Conservation (phyloP, 768 basidiomycete species). For the Pleurotus ostreatus region DNA sequence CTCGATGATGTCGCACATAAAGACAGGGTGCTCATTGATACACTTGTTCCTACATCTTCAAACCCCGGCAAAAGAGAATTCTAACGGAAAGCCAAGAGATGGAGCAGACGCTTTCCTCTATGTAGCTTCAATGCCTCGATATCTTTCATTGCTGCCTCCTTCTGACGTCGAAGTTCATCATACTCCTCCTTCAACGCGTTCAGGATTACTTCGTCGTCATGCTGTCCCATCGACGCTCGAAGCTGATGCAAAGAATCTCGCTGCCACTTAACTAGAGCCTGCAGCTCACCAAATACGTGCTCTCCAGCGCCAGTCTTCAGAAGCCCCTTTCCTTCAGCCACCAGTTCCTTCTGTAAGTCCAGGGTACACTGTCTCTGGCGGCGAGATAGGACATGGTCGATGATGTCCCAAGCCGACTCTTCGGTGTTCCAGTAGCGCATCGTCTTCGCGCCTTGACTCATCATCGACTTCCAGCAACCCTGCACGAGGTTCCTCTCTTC, state of each 20-base stretch:
- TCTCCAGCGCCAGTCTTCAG: conserved; percentile 12
- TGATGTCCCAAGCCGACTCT: conserved; percentile 3
- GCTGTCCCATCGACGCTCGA: neutral
- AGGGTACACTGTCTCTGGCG: neutral
- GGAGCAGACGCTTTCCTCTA: neutral
- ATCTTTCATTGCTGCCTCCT: neutral
- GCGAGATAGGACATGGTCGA: neutral
- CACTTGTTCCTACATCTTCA: too few relatives aligned
- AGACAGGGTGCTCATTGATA: too few relatives aligned
- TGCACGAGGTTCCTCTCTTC: conserved; percentile 37
- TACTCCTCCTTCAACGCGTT: conserved; percentile 5
- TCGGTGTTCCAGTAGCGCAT: neutral
- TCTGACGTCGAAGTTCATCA: neutral
- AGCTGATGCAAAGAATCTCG: conserved; percentile 6
- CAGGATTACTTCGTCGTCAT: neutral
- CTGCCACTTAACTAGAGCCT: conserved; percentile 8
- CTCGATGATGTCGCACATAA: too few relatives aligned
- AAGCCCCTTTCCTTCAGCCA: conserved; percentile 15
- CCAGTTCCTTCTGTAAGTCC: conserved; percentile 26
- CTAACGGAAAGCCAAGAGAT: neutral
- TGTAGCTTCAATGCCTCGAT: neutral
- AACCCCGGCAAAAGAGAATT: too few relatives aligned
- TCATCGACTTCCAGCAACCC: conserved; percentile 30
- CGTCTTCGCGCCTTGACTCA: neutral
- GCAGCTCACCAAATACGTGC: conserved; percentile 1